Evolutionary conservation across 179 eudicot species (phyloP), one percentile per base, ranked within the genome.

Genomic region (Silene coronaria): DNA sequence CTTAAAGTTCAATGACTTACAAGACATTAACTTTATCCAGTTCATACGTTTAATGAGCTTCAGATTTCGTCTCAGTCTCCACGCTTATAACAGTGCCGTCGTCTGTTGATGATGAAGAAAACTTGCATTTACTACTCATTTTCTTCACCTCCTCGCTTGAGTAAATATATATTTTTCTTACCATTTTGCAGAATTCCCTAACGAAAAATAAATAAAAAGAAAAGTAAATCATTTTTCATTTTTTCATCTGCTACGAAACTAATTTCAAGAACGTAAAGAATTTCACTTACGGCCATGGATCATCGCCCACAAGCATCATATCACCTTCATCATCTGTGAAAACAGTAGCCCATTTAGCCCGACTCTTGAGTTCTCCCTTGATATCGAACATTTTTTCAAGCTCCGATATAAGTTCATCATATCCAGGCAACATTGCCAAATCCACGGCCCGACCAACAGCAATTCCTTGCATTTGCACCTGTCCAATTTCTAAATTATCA

Each of bases 381-480:
- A 91, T 87, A 42, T 88, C 89, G 51, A 93, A 93, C 91, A 91
- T 87, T 14, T 78, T 85, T 74, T 93, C 98, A 67, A 93, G 88
- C 81, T 91, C 98, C 13, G 45, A 38, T 34, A 80, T 82, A 27
- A 93, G 93, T 11, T 89, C 88, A 34, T 78, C 85, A 45, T 93
- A 91, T 71, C 95, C 90, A 19, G 78, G 77, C 73, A 91, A 73
- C 5, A 80, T 78, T 17, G 81, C 70, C 84, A 93, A 83, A 85
- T 93, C 98, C 70, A 93, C 91, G 17, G 96, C 98, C 32, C 98
- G 88, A 12, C 98, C 98, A 42, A 93, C 96, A 66, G 98, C 91
- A 72, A 89, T 82, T 55, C 98, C 98, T 83, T 91, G 93, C 98
- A 93, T 93, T 63, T 86, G 97, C 67, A 93, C 97, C 98, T 93